Evolutionary conservation across 2,329 filamentous ascomycete species (phyloP).

Genomic region (Tolypocladium album): DNA sequence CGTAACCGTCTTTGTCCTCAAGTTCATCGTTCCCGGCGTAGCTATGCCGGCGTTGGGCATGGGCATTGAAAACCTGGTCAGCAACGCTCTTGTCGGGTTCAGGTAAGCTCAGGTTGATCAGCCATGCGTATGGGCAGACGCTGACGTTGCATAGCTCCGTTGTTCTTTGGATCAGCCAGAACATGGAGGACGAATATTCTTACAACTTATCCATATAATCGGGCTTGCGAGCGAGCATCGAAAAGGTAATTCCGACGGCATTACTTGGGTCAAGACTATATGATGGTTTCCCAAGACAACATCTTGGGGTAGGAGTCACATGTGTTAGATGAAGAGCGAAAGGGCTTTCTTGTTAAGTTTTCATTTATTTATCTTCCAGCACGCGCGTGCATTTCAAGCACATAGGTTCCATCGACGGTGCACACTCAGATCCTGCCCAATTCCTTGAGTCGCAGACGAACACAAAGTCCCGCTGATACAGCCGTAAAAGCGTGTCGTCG

Average conservation of each 20-base stretch:
- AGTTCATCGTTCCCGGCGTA: constrained; percentile 48
- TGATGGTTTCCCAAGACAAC: neutral
- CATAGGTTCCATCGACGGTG: neutral
- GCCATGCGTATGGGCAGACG: neutral
- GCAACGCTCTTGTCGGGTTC: constrained; percentile 51
- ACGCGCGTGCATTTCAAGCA: neutral
- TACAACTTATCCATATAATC: constrained; percentile 49
- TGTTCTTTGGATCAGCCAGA: constrained; percentile 58
- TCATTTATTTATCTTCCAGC: neutral
- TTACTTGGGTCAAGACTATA: neutral
- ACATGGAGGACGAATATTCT: constrained; percentile 62
- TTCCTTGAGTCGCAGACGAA: neutral
- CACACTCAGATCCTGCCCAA: neutral
- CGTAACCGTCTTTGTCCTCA: constrained; percentile 57
- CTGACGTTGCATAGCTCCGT: constrained; percentile 37
- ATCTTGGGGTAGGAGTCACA: neutral
- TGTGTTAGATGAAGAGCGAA: neutral
- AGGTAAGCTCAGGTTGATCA: constrained; percentile 30
- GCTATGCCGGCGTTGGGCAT: constrained; percentile 50
- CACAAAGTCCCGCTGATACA: neutral
- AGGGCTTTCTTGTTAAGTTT: neutral
- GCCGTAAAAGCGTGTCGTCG: neutral
- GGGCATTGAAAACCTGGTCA: constrained; percentile 56
- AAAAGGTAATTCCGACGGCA: neutral
- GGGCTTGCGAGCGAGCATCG: neutral